These are phyloP conservation scores for Schwanniomyces occidentalis DNA, from an alignment of 805 yeast genomes.

Conservation along the genomic window DNA sequence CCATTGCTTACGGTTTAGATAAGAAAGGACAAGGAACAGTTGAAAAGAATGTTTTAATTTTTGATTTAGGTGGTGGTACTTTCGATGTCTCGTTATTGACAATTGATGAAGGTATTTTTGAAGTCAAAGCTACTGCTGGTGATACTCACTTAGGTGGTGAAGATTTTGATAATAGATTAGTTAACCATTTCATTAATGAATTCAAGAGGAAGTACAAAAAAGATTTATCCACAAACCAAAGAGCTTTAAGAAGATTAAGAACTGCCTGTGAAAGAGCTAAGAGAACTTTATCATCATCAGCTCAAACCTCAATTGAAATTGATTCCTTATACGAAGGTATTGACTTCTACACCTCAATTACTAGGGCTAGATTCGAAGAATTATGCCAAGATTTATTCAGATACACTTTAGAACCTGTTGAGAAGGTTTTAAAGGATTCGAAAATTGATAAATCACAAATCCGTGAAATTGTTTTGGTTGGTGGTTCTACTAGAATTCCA, in stretches of 20 bases:
- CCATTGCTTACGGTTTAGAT: constrained; percentile 60
- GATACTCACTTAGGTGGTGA: constrained; percentile 81
- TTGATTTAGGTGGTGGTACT: constrained; percentile 53
- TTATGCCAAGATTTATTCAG: constrained; percentile 92
- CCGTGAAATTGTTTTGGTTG: constrained; percentile 91
- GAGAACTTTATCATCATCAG: constrained; percentile 95
- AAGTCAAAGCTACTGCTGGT: constrained; percentile 52
- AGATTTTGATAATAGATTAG: constrained; percentile 96
- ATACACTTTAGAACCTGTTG: constrained; percentile 92
- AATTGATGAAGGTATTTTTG: constrained; percentile 50
- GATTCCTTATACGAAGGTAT: constrained; percentile 94
- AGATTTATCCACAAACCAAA: constrained; percentile 89
- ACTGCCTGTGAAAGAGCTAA: constrained; percentile 99
- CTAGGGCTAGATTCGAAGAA: constrained; percentile 98
- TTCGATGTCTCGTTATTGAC: constrained; percentile 48
- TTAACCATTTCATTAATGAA: constrained; percentile 88
- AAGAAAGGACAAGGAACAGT: constrained; percentile 47
- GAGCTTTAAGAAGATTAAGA: constrained; percentile 97
- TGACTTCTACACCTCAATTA: constrained; percentile 93
- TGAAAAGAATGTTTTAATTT: constrained; percentile 61
- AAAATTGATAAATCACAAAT: constrained; percentile 87
- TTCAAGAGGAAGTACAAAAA: constrained; percentile 98
- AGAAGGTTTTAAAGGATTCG: constrained; percentile 89
- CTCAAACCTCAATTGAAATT: constrained; percentile 89
- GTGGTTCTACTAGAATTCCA: constrained; percentile 99